Percentiles rank a stretch among this genome's conserved stretches.
Conservation (phyloP, 2,329 filamentous ascomycete genomes). For the Emericellopsis cladophorae region DNA sequence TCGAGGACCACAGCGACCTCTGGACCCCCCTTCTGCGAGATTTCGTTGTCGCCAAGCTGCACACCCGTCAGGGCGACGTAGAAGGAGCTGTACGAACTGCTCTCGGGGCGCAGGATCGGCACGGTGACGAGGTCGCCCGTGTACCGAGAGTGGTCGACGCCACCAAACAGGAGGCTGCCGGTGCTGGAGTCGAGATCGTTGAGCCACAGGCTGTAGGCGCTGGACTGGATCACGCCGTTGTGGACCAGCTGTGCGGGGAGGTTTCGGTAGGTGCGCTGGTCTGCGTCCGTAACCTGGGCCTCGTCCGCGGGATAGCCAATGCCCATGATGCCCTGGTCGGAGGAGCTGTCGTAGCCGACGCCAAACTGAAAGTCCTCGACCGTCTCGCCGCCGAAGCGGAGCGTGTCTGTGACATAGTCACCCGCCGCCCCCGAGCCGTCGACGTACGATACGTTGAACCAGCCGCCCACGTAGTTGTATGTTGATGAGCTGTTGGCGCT, state of each 20-base stretch:
- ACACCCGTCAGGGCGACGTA: slow-evolving; percentile 52
- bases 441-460: slow-evolving; percentile 81
- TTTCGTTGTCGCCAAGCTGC: not conserved
- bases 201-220: slow-evolving; percentile 63
- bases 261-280: slow-evolving; percentile 48
- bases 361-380: slow-evolving; percentile 56
- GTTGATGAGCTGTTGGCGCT: slow-evolving; percentile 60
- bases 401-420: slow-evolving; percentile 67
- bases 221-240: slow-evolving; percentile 48
- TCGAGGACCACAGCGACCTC: slow-evolving; percentile 57
- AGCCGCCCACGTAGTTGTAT: slow-evolving; percentile 57
- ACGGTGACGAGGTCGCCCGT: slow-evolving; percentile 50
- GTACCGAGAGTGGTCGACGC: slow-evolving; percentile 57
- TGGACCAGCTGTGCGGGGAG: slow-evolving; percentile 53
- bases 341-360: slow-evolving; percentile 51
- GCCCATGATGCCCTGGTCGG: slow-evolving; percentile 64
- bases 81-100: slow-evolving; percentile 40
- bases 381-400: slow-evolving; percentile 43
- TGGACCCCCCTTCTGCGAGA: slow-evolving; percentile 30
- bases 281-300: slow-evolving; percentile 50
- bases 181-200: slow-evolving; percentile 55
- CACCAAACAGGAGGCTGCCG: slow-evolving; percentile 63
- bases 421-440: slow-evolving; percentile 68
- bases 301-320: slow-evolving; percentile 77
- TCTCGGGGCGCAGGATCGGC: slow-evolving; percentile 42